Conservation (phyloP, 495 filamentous ascomycete genomes). For the Neurospora discreta region DNA sequence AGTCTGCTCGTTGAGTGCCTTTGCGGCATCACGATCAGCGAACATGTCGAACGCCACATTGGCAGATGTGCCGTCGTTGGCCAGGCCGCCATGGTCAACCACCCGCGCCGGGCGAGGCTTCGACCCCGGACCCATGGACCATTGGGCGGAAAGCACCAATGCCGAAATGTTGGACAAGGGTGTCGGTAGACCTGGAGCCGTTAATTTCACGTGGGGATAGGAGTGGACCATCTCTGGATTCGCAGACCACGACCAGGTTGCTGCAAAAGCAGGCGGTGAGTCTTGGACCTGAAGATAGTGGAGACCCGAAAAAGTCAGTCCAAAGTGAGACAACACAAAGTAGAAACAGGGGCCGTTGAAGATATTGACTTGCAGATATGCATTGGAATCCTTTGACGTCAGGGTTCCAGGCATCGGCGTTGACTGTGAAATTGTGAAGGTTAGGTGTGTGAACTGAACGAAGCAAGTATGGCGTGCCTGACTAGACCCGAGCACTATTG, state of each 20-base stretch:
- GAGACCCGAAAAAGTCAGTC: neutral
- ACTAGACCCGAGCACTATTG: neutral
- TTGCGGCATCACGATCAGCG: slow-evolving; percentile 12
- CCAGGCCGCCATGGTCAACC: slow-evolving; percentile 11
- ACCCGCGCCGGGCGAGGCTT: slow-evolving; percentile 5
- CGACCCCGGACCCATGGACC: slow-evolving; percentile 23
- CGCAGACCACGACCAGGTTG: slow-evolving; percentile 18
- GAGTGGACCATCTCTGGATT: slow-evolving; percentile 16
- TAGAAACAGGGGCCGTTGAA: neutral
- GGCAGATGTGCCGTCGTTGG: slow-evolving; percentile 7
- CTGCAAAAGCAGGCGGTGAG: slow-evolving; percentile 19
- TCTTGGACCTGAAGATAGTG: slow-evolving; percentile 13
- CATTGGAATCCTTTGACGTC: slow-evolving; percentile 18
- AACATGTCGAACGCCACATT: slow-evolving; percentile 25
- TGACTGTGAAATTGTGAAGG: slow-evolving; percentile 2
- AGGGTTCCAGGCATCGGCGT: slow-evolving; percentile 23
- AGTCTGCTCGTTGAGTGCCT: slow-evolving; percentile 8
- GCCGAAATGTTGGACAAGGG: slow-evolving; percentile 21
- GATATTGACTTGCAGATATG: slow-evolving; percentile 13
- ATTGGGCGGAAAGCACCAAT: slow-evolving; percentile 13
- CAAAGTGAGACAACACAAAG: neutral
- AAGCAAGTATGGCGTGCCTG: neutral
- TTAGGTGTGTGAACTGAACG: neutral
- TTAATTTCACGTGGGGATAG: slow-evolving; percentile 24
- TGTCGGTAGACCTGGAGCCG: slow-evolving; percentile 9